phyloP scores from a whole-genome alignment of 495 filamentous ascomycete genomes.

The Cairneyella variabilis region DNA sequence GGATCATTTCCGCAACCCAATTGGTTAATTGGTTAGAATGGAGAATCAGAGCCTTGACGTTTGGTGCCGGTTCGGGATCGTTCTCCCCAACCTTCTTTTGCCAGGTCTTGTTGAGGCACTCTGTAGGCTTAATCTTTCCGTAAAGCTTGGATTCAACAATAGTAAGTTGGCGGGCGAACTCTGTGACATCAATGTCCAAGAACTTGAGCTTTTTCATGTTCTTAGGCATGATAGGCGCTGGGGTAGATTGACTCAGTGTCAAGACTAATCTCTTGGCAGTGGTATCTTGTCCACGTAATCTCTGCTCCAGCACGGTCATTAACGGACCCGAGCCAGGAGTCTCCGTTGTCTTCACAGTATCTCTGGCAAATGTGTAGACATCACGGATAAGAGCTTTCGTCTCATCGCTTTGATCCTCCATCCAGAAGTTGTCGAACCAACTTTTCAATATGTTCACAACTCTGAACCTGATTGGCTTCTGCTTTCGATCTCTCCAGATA shows the following conservation, averaged over 20 bases:
- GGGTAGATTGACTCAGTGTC: slow-evolving; percentile 73
- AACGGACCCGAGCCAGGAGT: slow-evolving; percentile 81
- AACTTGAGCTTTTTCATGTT: slow-evolving; percentile 99
- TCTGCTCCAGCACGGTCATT: slow-evolving; percentile 80
- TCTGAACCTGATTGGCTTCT: slow-evolving; percentile 89
- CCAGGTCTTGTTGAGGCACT: slow-evolving; percentile 98
- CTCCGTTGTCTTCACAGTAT: slow-evolving; percentile 85
- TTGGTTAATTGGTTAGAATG: slow-evolving; percentile 98
- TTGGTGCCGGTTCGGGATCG: slow-evolving; percentile 85
- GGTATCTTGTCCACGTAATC: slow-evolving; percentile 79
- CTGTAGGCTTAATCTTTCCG: slow-evolving; percentile 89
- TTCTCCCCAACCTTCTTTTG: slow-evolving; percentile 82
- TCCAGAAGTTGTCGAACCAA: slow-evolving; percentile 98
- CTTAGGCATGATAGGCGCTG: slow-evolving; percentile 90
- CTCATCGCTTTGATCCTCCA: slow-evolving; percentile 84
- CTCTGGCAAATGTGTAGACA: slow-evolving; percentile 86
- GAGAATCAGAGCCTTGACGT: slow-evolving; percentile 92
- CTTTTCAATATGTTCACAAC: slow-evolving; percentile 97
- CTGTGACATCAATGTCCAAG: slow-evolving; percentile 90
- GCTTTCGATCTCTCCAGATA: slow-evolving; percentile 87
- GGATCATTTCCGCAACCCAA: slow-evolving; percentile 99
- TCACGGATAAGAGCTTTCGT: slow-evolving; percentile 81
- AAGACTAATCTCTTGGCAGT: slow-evolving; percentile 83
- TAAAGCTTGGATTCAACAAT: slow-evolving; percentile 96
- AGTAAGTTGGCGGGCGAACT: slow-evolving; percentile 94